These are phyloP conservation scores for Vigna nakashimae DNA, from an alignment of 306 rosid species.

Conservation along the genomic window DNA sequence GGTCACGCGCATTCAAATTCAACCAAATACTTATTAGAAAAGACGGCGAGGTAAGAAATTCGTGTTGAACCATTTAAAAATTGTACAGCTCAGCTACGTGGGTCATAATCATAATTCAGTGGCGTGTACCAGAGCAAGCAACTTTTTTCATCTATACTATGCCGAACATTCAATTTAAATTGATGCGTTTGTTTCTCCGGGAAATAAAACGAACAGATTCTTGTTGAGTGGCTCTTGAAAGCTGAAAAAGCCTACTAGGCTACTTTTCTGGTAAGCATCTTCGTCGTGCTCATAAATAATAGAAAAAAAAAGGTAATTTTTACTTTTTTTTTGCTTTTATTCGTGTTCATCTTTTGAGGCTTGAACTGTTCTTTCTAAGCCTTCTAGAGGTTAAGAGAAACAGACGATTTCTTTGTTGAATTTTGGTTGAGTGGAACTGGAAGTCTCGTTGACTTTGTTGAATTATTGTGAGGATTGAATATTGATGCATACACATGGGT, in stretches of 20 bases:
- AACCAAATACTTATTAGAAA: slow-evolving; percentile 30
- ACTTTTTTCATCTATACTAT: slow-evolving; percentile 16
- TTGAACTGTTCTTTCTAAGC: slow-evolving; percentile 26
- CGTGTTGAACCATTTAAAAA: slow-evolving; percentile 30
- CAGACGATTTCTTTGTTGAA: slow-evolving; percentile 10
- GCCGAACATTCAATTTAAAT: slow-evolving; percentile 33
- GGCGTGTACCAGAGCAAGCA: slow-evolving; percentile 18
- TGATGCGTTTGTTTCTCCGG: slow-evolving; percentile 27
- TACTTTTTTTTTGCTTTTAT: not conserved
- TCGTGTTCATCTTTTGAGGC: slow-evolving; percentile 23
- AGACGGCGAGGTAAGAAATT: slow-evolving; percentile 36
- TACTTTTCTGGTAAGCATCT: slow-evolving; percentile 27
- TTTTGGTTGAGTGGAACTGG: slow-evolving; percentile 31
- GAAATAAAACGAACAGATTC: slow-evolving; percentile 19
- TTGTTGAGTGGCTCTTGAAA: slow-evolving; percentile 22
- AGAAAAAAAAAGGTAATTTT: not conserved
- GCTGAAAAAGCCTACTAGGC: slow-evolving; percentile 9
- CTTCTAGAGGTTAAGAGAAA: not conserved
- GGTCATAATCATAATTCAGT: slow-evolving; percentile 24
- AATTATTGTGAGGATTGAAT: slow-evolving; percentile 19
- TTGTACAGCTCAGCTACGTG: slow-evolving; percentile 36
- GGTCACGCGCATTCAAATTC: slow-evolving; percentile 6
- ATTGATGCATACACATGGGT: not conserved
- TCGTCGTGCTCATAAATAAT: slow-evolving; percentile 15
- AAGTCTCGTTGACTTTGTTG: slow-evolving; percentile 27